A percentile compares a stretch with the other conserved stretches of the same genome.
phyloP scores from a whole-genome alignment of 768 basidiomycete species.

The Hygrocybe punicea region DNA sequence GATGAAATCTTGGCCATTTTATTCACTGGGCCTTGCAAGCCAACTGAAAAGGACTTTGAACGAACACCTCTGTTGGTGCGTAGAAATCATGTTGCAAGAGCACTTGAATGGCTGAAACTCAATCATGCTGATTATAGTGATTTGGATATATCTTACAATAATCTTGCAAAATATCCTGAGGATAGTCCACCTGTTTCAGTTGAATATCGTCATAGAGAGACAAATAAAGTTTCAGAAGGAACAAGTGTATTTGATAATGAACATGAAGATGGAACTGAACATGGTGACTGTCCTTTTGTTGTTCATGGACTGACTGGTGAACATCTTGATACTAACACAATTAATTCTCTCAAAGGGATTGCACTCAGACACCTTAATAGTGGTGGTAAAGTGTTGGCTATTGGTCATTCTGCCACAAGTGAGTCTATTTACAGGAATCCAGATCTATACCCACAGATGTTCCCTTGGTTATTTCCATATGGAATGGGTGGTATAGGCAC shows the following conservation, averaged over 20 bases:
- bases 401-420: constrained; percentile 16
- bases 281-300: no score
- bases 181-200: constrained; percentile 27
- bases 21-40: constrained; percentile 26
- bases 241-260: no score
- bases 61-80: no score
- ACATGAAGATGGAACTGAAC: no score
- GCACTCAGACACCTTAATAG: constrained; percentile 22
- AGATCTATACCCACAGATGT: constrained; percentile 33
- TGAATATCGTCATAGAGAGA: constrained; percentile 13
- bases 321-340: no score
- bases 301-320: no score
- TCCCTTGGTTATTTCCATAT: constrained; percentile 40
- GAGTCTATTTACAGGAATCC: constrained; percentile 31
- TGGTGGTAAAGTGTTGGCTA: constrained; percentile 14
- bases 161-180: no score
- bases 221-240: constrained; percentile 8
- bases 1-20: constrained; percentile 32
- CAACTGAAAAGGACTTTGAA: constrained; percentile 27
- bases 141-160: no score
- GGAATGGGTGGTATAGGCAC: constrained; percentile 31
- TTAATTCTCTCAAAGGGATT: constrained; percentile 13
- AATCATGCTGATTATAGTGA: no score
- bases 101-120: no score
- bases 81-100: no score